Evolutionary conservation across 768 basidiomycete genomes (phyloP).

Genomic region (Lentinula guzmanii): DNA sequence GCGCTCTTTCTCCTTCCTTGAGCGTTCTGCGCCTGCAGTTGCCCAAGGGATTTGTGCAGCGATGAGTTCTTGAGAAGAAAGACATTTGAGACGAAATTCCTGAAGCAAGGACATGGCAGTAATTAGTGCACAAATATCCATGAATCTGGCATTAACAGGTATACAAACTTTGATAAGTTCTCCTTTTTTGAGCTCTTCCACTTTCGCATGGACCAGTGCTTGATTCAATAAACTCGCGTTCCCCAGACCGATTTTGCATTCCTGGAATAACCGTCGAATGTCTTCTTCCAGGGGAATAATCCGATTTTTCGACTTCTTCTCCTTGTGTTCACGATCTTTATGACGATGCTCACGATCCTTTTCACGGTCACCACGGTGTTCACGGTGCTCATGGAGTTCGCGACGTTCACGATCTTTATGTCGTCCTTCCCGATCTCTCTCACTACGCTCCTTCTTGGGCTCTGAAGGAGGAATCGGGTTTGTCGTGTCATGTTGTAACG

Average conservation of each 20-base stretch:
- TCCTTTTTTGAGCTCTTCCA: slow-evolving; percentile 41
- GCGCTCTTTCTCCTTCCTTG: slow-evolving; percentile 33
- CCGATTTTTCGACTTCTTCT: slow-evolving; percentile 19
- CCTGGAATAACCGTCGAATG: slow-evolving; percentile 74
- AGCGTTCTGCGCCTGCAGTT: slow-evolving; percentile 70
- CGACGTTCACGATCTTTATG: slow-evolving; percentile 11
- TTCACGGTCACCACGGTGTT: not conserved
- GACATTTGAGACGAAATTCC: slow-evolving; percentile 82
- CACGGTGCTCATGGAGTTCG: slow-evolving; percentile 7
- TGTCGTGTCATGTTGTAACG: not conserved
- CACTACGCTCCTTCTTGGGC: slow-evolving; percentile 5
- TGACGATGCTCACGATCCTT: not conserved
- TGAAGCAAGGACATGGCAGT: slow-evolving; percentile 22
- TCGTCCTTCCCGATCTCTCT: slow-evolving; percentile 24
- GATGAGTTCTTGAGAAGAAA: slow-evolving; percentile 78
- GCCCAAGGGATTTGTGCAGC: slow-evolving; percentile 91
- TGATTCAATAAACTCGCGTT: slow-evolving; percentile 73
- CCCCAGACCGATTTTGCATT: slow-evolving; percentile 79
- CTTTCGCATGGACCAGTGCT: slow-evolving; percentile 61
- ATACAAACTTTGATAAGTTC: slow-evolving; percentile 56
- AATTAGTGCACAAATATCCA: not conserved
- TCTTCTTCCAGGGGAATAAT: slow-evolving; percentile 79
- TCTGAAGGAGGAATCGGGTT: not conserved
- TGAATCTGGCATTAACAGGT: slow-evolving; percentile 14
- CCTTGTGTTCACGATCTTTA: slow-evolving; percentile 12